Conservation (phyloP, 352 stramenopile species). For the Globisporangium lucens region DNA sequence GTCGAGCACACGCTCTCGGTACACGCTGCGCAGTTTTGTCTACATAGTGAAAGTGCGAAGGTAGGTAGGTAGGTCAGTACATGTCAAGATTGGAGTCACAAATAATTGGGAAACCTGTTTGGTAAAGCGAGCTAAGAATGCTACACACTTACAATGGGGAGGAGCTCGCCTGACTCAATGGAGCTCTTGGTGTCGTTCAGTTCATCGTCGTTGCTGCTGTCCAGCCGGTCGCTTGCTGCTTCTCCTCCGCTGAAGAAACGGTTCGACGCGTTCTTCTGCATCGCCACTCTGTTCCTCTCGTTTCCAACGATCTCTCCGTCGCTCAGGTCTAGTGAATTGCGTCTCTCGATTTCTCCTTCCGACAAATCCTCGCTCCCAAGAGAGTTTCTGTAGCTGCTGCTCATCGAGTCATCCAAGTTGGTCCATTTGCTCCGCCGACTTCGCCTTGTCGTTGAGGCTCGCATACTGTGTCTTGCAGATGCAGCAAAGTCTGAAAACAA, state of each 20-base stretch:
- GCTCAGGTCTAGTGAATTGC: slow-evolving; percentile 37
- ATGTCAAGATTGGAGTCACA: not conserved
- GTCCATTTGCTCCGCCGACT: not conserved
- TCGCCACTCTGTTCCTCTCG: slow-evolving; percentile 23
- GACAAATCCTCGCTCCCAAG: slow-evolving; percentile 38
- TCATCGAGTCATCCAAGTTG: not conserved
- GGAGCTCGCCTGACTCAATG: slow-evolving; percentile 55
- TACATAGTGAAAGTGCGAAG: slow-evolving; percentile 4
- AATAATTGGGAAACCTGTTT: not conserved
- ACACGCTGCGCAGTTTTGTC: slow-evolving; percentile 16
- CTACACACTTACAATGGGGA: slow-evolving; percentile 24
- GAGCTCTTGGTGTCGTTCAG: slow-evolving; percentile 25
- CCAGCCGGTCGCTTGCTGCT: slow-evolving; percentile 3
- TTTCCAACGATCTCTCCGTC: slow-evolving; percentile 62
- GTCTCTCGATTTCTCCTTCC: slow-evolving; percentile 33
- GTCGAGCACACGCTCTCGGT: slow-evolving; percentile 18
- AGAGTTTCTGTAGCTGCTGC: slow-evolving; percentile 23
- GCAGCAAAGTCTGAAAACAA: slow-evolving; percentile 1
- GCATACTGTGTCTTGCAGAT: not conserved
- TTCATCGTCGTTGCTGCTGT: slow-evolving; percentile 1
- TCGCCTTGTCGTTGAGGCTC: slow-evolving; percentile 1
- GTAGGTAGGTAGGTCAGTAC: not conserved
- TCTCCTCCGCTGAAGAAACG: not conserved
- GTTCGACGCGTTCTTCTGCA: slow-evolving; percentile 23
- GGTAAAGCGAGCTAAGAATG: not conserved